Evolutionary conservation across 345 rosid genomes (phyloP).

Genomic region (Hibiscus trionum): DNA sequence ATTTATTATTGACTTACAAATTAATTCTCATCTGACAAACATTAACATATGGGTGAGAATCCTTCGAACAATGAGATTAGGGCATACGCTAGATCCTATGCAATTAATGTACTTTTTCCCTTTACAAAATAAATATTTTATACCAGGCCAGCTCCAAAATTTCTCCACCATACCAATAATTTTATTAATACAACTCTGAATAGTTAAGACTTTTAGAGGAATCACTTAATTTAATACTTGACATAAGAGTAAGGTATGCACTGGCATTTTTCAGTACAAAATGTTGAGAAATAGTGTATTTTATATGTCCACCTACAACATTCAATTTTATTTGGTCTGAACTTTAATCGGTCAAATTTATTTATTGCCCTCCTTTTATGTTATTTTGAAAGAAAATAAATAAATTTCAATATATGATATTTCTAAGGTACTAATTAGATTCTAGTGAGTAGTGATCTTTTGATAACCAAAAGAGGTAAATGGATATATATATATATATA

Average conservation of each 20-base stretch:
- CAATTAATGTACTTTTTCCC: conserved; percentile 1
- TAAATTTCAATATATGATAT: neutral
- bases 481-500: no score
- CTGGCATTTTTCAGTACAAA: conserved; percentile 1
- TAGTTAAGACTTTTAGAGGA: conserved; percentile 10
- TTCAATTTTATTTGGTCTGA: neutral
- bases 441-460: no score
- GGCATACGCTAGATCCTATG: conserved; percentile 41
- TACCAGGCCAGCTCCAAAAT: conserved; percentile 19
- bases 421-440: no score
- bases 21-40: conserved; percentile 11
- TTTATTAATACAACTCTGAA: conserved; percentile 15
- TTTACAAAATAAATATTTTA: neutral
- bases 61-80: conserved; percentile 40
- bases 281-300: neutral
- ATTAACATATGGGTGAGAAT: conserved; percentile 19
- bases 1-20: neutral
- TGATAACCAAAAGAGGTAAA: neutral
- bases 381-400: neutral
- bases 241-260: conserved; percentile 5
- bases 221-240: conserved; percentile 10
- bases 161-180: neutral
- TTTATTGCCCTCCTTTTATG: neutral
- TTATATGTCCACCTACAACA: neutral
- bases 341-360: neutral